These are phyloP conservation scores for Spergularia azorica DNA, from an alignment of 179 eudicot species.

Conservation along the genomic window DNA sequence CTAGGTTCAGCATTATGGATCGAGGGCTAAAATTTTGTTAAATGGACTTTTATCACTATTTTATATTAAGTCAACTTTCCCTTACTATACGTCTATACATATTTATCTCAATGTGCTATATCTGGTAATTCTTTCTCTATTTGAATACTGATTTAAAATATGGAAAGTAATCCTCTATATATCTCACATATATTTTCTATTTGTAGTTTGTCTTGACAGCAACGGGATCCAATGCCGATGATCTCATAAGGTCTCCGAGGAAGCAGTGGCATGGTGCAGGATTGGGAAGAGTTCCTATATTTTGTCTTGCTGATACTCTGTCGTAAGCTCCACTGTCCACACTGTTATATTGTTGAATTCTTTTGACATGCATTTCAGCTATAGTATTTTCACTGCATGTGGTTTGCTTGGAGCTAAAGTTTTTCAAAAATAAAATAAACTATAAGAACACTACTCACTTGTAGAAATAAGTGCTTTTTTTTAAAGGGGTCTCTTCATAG, in stretches of 20 bases:
- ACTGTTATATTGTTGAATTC: neutral
- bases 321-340: conserved; percentile 55
- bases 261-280: conserved; percentile 71
- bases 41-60: neutral
- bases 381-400: neutral
- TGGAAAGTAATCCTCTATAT: conserved; percentile 18
- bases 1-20: neutral
- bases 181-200: conserved; percentile 16
- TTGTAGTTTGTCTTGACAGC: conserved; percentile 90
- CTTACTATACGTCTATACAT: no score
- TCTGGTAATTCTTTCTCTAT: neutral
- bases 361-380: neutral
- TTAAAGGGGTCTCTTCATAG: no score
- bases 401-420: no score
- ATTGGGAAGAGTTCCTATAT: conserved; percentile 87
- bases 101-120: neutral
- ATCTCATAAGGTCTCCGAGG: conserved; percentile 57
- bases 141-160: neutral
- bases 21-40: neutral
- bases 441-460: no score
- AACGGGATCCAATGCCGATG: conserved; percentile 83
- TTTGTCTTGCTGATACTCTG: conserved; percentile 64
- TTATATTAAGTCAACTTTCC: no score
- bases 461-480: no score
- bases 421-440: no score